Evolutionary conservation across 1,284 basidiomycete species (phyloP), one percentile per base, ranked within the genome.

Genomic region (Austroboletus rostrupii): DNA sequence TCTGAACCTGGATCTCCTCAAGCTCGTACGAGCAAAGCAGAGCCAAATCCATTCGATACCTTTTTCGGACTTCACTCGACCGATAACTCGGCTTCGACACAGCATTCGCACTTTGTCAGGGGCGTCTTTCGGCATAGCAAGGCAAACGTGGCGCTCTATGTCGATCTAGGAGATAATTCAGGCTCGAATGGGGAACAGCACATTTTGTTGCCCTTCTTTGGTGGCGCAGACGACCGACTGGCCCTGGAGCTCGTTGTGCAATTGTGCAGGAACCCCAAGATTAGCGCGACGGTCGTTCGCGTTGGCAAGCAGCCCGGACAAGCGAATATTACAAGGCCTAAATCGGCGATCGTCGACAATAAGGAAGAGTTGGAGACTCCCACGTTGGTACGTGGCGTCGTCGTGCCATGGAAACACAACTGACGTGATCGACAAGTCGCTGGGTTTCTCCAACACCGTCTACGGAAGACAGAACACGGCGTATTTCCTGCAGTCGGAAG

Each of bases 181-280:
- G 57, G 60, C 33, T 67, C 57, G 49, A 66, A 61, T 38, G 70
- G 64, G 52, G 53, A 58, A 29, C 81, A 87, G 55, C 92, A 95
- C 62, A 63, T 97, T 29, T 84, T 96, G 66, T 68, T 96, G 31
- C 89, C 91, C 1, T 98, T 98, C 80, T 91, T 95, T 67, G 95
- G 95, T 42, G 96, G 96, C 0, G 85, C 92, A 0, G 96, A 99
- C 65, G 95, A 97, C 66, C 81, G 96, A 1, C 78, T 92, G 12
- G 93, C 92, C 0, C 74, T 98, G 35, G 77, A 85, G 37, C 81
- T 97, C 57, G 85, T 92, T 11, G 80, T 88, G 35, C 92, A 95
- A 65, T 71, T 97, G 38, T 93, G 90, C 63, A 61, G 70, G 48
- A 87, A 88, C 62, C 69, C 78, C 4, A 72, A 72, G 48, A 76